Base-by-base conservation (phyloP, 2,329 filamentous ascomycete species). In the Colletotrichum sojae region DNA sequence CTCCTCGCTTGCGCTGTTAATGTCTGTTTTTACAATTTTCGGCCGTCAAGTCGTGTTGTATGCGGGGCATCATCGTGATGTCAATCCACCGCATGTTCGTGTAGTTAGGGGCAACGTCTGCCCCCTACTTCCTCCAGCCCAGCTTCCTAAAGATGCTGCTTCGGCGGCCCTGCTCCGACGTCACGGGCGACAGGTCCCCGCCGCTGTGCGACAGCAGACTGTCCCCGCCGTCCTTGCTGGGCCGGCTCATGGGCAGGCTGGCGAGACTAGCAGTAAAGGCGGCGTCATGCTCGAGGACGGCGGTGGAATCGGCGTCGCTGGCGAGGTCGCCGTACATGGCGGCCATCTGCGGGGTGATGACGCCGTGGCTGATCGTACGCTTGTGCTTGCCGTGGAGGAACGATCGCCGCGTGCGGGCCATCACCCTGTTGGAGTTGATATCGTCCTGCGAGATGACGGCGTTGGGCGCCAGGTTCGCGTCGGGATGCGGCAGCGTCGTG, bases 401-500 rank as follows among this genome's bases (percentile, higher is more conserved):
- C 2, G 83, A 83, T 27, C 81, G 83, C 52, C 82, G 82, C 48
- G 84, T 81, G 52, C 85, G 81, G 43, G 79, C 76, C 49, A 84
- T 73, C 39, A 81, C 80, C 56, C 79, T 80, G 25, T 78, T 77
- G 1, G 84, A 78, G 61, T 84, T 81, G 52, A 88, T 78, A 71
- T 90, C 87, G 61, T 86, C 83, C 62, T 86, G 83, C 46, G 84
- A 84, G 67, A 91, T 88, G 73, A 81, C 84, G 52, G 88, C 89
- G 70, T 88, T 83, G 56, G 85, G 84, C 15, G 84, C 86, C 6
- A 87, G 82, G 72, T 90, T 84, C 67, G 89, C 89, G 18, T 90
- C 88, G 22, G 89, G 89, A 69, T 91, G 89, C 20, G 86, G 87
- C 16, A 88, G 81, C 2, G 88, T 89, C 15, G 89, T 91, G 73